phyloP scores from a whole-genome alignment of 1,139 yeast genomes.

The Yamadazyma atlantica region DNA sequence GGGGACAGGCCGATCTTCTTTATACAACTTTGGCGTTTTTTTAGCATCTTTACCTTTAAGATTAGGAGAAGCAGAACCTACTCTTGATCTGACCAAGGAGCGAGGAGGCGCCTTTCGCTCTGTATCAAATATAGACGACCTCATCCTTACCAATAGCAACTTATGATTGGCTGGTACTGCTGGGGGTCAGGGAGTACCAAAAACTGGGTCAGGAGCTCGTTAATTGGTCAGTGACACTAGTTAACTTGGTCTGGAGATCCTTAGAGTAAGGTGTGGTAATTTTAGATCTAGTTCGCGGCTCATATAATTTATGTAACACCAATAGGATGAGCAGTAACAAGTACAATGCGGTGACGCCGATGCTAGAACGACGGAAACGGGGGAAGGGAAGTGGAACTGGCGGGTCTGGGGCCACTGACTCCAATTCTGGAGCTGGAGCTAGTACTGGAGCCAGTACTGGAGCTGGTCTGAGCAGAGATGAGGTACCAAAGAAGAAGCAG shows the following conservation, averaged over 20 bases:
- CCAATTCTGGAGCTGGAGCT: constrained; percentile 1
- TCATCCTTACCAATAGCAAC: constrained; percentile 20
- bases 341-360: constrained; percentile 21
- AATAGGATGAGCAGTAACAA: neutral
- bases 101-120: constrained; percentile 9
- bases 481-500: no score
- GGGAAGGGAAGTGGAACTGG: constrained; percentile 1
- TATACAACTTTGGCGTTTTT: neutral
- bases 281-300: no score
- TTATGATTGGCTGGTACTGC: neutral
- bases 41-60: neutral
- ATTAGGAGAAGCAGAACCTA: constrained; percentile 6
- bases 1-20: constrained; percentile 8
- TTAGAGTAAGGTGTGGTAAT: no score
- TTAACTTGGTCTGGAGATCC: no score
- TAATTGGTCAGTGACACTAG: no score
- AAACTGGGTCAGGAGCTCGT: no score
- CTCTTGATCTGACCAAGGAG: constrained; percentile 1
- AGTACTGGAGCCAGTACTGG: no score
- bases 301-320: no score
- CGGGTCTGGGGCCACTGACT: no score
- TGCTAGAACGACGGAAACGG: neutral
- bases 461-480: no score
- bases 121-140: constrained; percentile 38
- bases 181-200: no score